Evolutionary conservation across 1,284 basidiomycete genomes (phyloP).

Genomic region (Rhodotorula sp.): DNA sequence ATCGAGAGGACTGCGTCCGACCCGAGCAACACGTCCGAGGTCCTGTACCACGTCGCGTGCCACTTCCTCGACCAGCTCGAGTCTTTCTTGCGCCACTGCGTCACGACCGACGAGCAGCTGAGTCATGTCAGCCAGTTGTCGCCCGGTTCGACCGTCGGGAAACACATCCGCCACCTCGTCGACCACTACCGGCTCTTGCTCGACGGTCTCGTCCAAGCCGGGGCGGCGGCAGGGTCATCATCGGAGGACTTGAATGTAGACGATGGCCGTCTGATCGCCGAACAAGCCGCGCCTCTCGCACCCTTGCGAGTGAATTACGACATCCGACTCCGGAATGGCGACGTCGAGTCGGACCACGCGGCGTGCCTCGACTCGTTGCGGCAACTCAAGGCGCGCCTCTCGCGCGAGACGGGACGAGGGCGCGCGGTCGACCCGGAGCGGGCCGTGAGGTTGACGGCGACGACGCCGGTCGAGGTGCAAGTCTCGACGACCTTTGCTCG

Average conservation of each 20-base stretch:
- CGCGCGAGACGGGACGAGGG: slow-evolving; percentile 14
- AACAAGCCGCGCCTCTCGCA: not conserved
- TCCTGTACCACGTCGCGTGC: slow-evolving; percentile 27
- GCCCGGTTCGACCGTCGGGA: slow-evolving; percentile 31
- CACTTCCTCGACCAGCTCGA: slow-evolving; percentile 20
- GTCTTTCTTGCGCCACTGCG: slow-evolving; percentile 4
- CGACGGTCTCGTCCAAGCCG: slow-evolving; percentile 9
- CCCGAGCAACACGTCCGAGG: slow-evolving; percentile 10
- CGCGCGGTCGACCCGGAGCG: slow-evolving; percentile 54
- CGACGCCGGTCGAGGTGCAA: slow-evolving; percentile 70
- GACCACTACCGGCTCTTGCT: slow-evolving; percentile 35
- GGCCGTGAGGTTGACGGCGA: slow-evolving; percentile 65
- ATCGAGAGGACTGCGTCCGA: not conserved
- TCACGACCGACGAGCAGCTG: slow-evolving; percentile 24
- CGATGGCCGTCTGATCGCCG: not conserved
- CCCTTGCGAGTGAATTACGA: slow-evolving; percentile 63
- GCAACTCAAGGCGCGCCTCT: slow-evolving; percentile 48
- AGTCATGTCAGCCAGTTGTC: not conserved
- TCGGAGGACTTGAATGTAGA: not conserved
- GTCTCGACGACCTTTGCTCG: slow-evolving; percentile 74
- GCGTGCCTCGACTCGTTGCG: slow-evolving; percentile 64
- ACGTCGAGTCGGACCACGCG: slow-evolving; percentile 67
- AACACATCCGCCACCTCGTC: slow-evolving; percentile 33
- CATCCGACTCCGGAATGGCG: slow-evolving; percentile 67
- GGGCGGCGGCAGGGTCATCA: not conserved